phyloP scores from a whole-genome alignment of 176 grass and related monocot genomes.

The Miscanthus lutarioriparius region DNA sequence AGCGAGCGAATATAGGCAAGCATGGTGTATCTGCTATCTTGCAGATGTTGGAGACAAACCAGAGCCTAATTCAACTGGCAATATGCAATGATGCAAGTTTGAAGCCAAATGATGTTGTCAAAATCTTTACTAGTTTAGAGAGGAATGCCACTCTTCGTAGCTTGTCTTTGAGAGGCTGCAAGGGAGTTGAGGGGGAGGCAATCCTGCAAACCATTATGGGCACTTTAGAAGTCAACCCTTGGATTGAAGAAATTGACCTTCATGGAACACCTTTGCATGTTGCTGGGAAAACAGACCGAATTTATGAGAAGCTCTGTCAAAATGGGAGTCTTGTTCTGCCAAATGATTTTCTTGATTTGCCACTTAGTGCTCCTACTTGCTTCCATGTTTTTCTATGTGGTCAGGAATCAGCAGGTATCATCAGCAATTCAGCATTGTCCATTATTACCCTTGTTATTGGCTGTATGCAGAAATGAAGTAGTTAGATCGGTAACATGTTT shows the following conservation, averaged over 20 bases:
- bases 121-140: conserved; percentile 78
- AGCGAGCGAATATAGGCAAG: conserved; percentile 50
- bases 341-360: conserved; percentile 75
- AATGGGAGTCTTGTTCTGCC: conserved; percentile 60
- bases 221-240: conserved; percentile 82
- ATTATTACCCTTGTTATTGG: neutral
- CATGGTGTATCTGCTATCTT: conserved; percentile 69
- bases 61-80: conserved; percentile 58
- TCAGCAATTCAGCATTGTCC: conserved; percentile 5
- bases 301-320: conserved; percentile 91
- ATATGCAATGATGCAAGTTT: conserved; percentile 71
- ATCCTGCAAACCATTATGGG: conserved; percentile 72
- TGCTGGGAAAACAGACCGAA: conserved; percentile 53
- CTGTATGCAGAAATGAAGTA: conserved; percentile 3
- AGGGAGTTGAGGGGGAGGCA: conserved; percentile 71
- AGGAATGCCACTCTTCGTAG: conserved; percentile 65
- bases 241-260: conserved; percentile 97
- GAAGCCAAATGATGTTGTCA: conserved; percentile 67
- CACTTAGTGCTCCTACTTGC: conserved; percentile 56
- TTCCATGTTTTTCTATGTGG: conserved; percentile 75
- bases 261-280: conserved; percentile 74
- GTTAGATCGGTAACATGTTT: neutral
- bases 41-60: conserved; percentile 84
- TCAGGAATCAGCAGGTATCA: conserved; percentile 64
- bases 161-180: conserved; percentile 72